Evolutionary conservation across 2,329 filamentous ascomycete species (phyloP).

Genomic region (Lanzia echinophila): DNA sequence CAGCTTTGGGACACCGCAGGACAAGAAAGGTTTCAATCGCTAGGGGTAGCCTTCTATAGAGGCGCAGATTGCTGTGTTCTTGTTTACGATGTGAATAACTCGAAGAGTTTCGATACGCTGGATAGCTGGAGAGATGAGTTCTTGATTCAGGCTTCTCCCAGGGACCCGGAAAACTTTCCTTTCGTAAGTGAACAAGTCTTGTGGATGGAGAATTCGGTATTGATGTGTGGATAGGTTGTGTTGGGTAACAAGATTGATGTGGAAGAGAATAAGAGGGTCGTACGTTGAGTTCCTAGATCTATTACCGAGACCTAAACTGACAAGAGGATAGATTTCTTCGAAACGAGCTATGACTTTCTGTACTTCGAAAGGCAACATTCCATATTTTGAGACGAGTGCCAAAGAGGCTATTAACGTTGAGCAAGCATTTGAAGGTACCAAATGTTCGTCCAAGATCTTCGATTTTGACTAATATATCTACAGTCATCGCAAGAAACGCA

Average conservation of each 20-base stretch:
- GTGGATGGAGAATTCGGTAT: slow-evolving; percentile 4
- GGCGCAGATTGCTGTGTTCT: slow-evolving; percentile 97
- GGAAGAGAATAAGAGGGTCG: slow-evolving; percentile 93
- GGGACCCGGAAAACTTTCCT: slow-evolving; percentile 94
- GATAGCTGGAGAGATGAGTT: slow-evolving; percentile 99
- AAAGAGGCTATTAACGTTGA: slow-evolving; percentile 99
- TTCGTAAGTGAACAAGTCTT: slow-evolving; percentile 61
- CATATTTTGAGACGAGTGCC: slow-evolving; percentile 98
- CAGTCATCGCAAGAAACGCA: slow-evolving; percentile 93
- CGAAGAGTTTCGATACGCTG: slow-evolving; percentile 96
- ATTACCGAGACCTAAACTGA: slow-evolving; percentile 18
- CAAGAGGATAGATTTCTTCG: slow-evolving; percentile 63
- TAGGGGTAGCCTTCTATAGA: slow-evolving; percentile 95
- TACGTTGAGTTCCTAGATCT: slow-evolving; percentile 35
- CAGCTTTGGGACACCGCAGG: slow-evolving; percentile 97
- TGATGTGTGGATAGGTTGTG: slow-evolving; percentile 58
- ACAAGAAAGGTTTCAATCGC: slow-evolving; percentile 93
- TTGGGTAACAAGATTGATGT: slow-evolving; percentile 99
- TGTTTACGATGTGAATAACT: slow-evolving; percentile 98
- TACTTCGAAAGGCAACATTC: slow-evolving; percentile 93
- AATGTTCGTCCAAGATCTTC: background rate
- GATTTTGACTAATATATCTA: slow-evolving; percentile 1
- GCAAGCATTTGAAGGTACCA: slow-evolving; percentile 62
- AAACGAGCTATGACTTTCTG: slow-evolving; percentile 97
- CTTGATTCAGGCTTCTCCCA: slow-evolving; percentile 90